Percentiles rank a stretch among this genome's conserved stretches.
Conservation (phyloP, 371 early-diverging fungal species). For the Rhizomucor pusillus region DNA sequence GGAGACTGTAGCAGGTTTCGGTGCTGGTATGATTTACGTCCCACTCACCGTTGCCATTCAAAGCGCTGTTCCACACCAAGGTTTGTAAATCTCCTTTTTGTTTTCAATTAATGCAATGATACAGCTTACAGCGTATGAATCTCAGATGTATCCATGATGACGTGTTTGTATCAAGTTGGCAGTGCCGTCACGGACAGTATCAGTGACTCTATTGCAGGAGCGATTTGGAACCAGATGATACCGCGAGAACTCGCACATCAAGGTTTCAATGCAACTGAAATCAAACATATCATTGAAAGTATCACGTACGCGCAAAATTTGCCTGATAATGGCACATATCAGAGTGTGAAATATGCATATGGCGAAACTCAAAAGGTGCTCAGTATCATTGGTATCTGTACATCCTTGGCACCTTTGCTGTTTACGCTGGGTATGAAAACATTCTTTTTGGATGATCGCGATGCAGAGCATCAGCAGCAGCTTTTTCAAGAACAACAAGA, state of each 20-base stretch:
- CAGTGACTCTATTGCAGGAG: constrained; percentile 43
- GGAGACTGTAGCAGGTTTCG: constrained; percentile 45
- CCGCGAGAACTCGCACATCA: constrained; percentile 29
- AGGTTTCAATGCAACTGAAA: constrained; percentile 36
- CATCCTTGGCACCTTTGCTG: no score
- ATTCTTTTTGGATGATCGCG: no score
- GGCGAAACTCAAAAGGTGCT: constrained; percentile 31
- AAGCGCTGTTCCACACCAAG: constrained; percentile 23
- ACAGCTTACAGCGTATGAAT: constrained; percentile 35
- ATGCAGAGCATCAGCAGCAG: no score
- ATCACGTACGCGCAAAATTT: constrained; percentile 14
- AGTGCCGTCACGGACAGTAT: constrained; percentile 36
- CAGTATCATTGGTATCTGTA: constrained; percentile 28
- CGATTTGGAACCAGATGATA: constrained; percentile 44
- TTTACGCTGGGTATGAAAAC: no score
- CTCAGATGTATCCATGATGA: no score
- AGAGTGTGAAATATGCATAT: constrained; percentile 16
- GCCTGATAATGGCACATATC: constrained; percentile 18
- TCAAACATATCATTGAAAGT: constrained; percentile 7
- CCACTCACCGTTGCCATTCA: constrained; percentile 22
- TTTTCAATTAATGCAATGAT: no score
- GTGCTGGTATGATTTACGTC: constrained; percentile 41
- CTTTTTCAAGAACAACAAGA: no score
- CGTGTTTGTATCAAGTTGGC: constrained; percentile 39
- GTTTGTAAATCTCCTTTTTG: not conserved